Evolutionary conservation across 495 filamentous ascomycete species (phyloP).

Genomic region (Daldinia caldariorum): DNA sequence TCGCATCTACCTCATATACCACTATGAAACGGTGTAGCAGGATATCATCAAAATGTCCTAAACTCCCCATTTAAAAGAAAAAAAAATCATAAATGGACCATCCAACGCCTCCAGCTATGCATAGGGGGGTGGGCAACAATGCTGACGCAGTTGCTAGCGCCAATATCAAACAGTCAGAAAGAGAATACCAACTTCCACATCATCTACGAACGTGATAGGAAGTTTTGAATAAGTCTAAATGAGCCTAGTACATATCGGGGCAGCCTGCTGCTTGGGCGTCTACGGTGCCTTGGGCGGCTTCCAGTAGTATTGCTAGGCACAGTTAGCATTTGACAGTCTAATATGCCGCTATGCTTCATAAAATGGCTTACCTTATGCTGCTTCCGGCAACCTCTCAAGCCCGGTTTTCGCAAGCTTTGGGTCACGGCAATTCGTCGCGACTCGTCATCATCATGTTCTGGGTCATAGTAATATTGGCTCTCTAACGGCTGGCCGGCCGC

Average conservation of each 20-base stretch:
- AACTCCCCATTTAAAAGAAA: constrained; percentile 31
- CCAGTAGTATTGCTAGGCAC: constrained; percentile 89
- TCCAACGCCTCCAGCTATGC: constrained; percentile 47
- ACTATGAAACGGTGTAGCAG: constrained; percentile 28
- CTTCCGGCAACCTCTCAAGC: constrained; percentile 86
- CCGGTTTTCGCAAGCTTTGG: constrained; percentile 84
- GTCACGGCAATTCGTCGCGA: constrained; percentile 84
- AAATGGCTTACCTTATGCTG: constrained; percentile 84
- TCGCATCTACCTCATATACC: constrained; percentile 11
- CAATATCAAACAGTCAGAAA: constrained; percentile 14
- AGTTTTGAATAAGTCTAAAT: not conserved
- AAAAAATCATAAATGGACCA: constrained; percentile 16
- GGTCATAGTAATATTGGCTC: constrained; percentile 97
- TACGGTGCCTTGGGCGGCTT: constrained; percentile 72
- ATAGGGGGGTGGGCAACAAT: constrained; percentile 23
- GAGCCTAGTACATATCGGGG: not conserved
- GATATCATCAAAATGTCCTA: constrained; percentile 36
- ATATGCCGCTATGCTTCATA: not conserved
- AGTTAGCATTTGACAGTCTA: constrained; percentile 31
- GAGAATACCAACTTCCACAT: constrained; percentile 11
- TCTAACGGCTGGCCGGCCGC: constrained; percentile 93
- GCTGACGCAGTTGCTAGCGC: constrained; percentile 15
- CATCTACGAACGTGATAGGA: not conserved
- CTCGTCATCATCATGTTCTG: constrained; percentile 85
- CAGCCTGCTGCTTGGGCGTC: constrained; percentile 32